Base-by-base conservation (phyloP, 1,139 yeast species). In the Debaryomyces subglobosus region DNA sequence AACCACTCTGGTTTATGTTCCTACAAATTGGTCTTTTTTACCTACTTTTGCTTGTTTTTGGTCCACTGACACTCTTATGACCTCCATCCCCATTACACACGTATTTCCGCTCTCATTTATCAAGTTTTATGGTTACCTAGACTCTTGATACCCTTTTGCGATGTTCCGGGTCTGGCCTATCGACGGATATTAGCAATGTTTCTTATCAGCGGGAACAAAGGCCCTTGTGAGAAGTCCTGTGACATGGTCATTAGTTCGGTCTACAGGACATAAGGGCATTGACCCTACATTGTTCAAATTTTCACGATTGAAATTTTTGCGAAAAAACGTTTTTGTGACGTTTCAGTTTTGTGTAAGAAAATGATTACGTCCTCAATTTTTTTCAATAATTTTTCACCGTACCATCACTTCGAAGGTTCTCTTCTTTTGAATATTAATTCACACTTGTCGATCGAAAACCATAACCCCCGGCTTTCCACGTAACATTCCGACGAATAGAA, bases 381-480 rank as follows among this genome's bases (percentile, higher is more conserved):
- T 16, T 18, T 20, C 6, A 42, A 24, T 34, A 42, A 42, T 44
- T 44, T 38, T 38, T 44, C 41, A 37, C 34, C 15, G 12, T 5
- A 27, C 12, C 24, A 36, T 30, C 38, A 33, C 32, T 16, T 23
- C 21, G n/a, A 12, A 24, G 27, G 56, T 47, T 47, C 54, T 54
- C 52, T 49, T 44, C 39, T 51, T 27, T 27, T 41, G 18, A 12
- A 42, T 36, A 27, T 20, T 40, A 40, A 35, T 49, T 51, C 40
- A 35, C 45, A 47, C 45, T 67, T 71, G 84, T 86, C 92, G 94
- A 86, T 84, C 77, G 94, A 86, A 85, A 86, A 84, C 89, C 90
- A 86, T 82, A 86, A 64, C 80, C 89, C 43, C 87, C 91, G 89
- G 89, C 86, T 86, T 86, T 86, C 94, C 92, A 84, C 87, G 92